Evolutionary conservation across 2,329 filamentous ascomycete genomes (phyloP), one percentile per base, ranked within the genome.

Genomic region (Fusarium brachygibbosum): DNA sequence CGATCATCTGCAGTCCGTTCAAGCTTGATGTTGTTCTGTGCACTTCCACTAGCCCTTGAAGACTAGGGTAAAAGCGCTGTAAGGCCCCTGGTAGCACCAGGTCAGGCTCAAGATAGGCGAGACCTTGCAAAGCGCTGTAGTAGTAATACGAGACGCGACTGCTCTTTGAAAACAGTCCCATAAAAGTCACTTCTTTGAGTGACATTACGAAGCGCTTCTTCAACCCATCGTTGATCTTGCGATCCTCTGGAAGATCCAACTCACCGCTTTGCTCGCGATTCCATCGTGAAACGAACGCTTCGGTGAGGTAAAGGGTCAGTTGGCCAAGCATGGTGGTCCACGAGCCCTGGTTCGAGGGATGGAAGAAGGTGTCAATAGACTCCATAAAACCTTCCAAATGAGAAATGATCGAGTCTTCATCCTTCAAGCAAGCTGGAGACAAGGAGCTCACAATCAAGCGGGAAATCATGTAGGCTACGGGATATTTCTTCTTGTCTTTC

Each of bases 121-220:
- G 83, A 56, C 93, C 92, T 78, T 98, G 95, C 50, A 99, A 84
- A 2, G 95, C 93, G 50, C 92, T 94, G 69, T 98, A 89, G 69
- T 95, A 97, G 82, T 94, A 97, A 79, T 91, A 94, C 77, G 97
- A 94, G 5, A 96, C 91, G 50, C 94, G 94, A 59, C 90, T 91
- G 78, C 94, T 97, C 85, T 99, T 99, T 55, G 94, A 93, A 79
- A 98, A 99, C 50, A 99, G 91, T 29, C 96, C 96, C 94, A 99
- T 98, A 79, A 98, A 99, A 6, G 94, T 93, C 48, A 98, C 95
- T 70, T 99, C 96, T 69, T 91, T 91, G 68, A 99, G 83, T 66
- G 93, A 93, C 37, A 94, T 82, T 31, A 99, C 96, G 76, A 99
- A 98, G 45, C 96, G 91, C 75, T 86, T 89, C 83, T 94, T 97